Evolutionary conservation across 306 rosid genomes (phyloP).

Genomic region (Castanea sativa): DNA sequence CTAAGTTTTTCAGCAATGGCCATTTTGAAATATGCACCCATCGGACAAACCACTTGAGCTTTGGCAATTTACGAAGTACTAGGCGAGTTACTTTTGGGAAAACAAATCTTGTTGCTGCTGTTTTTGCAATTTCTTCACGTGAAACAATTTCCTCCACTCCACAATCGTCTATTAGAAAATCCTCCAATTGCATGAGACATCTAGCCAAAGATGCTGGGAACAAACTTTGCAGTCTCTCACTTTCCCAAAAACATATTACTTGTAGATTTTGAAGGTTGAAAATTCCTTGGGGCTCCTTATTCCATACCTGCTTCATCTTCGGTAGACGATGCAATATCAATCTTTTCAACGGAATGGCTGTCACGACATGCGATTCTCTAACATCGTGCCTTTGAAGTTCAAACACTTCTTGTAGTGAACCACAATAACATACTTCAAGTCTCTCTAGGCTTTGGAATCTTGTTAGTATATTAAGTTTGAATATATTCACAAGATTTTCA

Average conservation of each 20-base stretch:
- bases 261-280: too few relatives aligned
- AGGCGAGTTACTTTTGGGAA: too few relatives aligned
- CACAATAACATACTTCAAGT: background rate
- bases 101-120: too few relatives aligned
- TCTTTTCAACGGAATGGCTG: background rate
- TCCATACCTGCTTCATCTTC: too few relatives aligned
- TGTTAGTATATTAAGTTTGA: background rate
- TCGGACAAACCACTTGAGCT: too few relatives aligned
- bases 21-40: background rate
- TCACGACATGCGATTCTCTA: background rate
- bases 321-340: fast-evolving
- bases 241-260: background rate
- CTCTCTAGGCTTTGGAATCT: background rate
- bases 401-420: background rate
- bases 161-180: too few relatives aligned
- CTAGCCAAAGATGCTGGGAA: background rate
- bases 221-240: background rate
- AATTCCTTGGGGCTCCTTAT: too few relatives aligned
- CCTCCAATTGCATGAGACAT: too few relatives aligned
- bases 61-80: too few relatives aligned
- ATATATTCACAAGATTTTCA: background rate
- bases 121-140: too few relatives aligned
- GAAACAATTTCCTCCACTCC: too few relatives aligned
- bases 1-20: background rate
- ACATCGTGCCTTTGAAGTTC: background rate